Conservation (phyloP, 306 rosid species). For the Fagus sylvatica region DNA sequence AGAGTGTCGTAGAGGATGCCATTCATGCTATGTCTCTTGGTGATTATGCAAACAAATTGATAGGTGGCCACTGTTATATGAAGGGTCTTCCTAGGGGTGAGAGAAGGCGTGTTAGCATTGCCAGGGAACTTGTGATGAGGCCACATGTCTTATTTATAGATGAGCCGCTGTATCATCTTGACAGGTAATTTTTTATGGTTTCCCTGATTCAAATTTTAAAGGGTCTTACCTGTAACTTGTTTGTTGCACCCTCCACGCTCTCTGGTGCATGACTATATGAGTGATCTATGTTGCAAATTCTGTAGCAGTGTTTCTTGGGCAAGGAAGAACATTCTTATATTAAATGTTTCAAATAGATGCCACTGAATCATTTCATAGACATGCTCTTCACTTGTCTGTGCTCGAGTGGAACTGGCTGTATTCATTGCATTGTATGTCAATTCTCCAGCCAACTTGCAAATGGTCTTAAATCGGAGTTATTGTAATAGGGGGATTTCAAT, state of each 20-base stretch:
- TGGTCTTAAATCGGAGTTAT: background rate
- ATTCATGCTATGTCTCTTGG: conserved; percentile 89
- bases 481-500: background rate
- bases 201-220: background rate
- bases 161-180: conserved; percentile 94
- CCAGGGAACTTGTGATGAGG: conserved; percentile 98
- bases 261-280: background rate
- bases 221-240: background rate
- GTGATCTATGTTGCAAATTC: no score
- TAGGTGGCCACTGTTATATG: conserved; percentile 96
- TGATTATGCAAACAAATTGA: conserved; percentile 88
- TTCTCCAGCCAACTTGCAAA: background rate
- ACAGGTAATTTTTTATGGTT: conserved; percentile 56
- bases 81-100: conserved; percentile 97
- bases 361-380: background rate
- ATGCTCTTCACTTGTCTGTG: background rate
- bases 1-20: conserved; percentile 93
- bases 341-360: background rate
- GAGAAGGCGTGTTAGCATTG: conserved; percentile 89
- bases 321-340: background rate
- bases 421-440: background rate
- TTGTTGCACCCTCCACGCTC: background rate
- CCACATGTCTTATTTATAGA: conserved; percentile 89
- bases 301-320: background rate
- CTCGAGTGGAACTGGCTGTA: background rate